These are phyloP conservation scores for Barbarea vulgaris DNA, from an alignment of 345 rosid species.

Conservation along the genomic window DNA sequence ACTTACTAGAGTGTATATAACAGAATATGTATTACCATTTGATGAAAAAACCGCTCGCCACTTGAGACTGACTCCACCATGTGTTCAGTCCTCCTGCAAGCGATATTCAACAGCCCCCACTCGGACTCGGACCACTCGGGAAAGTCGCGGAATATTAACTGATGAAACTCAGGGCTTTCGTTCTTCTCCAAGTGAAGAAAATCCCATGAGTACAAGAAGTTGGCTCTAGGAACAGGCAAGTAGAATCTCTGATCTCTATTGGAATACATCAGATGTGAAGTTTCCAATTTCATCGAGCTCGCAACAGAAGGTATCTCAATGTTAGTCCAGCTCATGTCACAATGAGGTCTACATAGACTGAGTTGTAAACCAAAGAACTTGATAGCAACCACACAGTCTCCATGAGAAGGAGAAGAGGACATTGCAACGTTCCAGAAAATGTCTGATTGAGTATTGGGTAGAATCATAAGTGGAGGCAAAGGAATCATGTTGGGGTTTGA, in stretches of 20 bases:
- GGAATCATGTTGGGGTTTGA: too few species aligned
- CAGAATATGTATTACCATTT: conserved; percentile 16
- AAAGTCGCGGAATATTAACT: conserved; percentile 11
- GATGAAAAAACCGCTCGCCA: conserved; percentile 11
- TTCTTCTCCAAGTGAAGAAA: conserved; percentile 10
- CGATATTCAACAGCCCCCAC: conserved; percentile 22
- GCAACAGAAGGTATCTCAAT: background rate
- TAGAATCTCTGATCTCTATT: conserved; percentile 19
- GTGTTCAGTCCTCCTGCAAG: conserved; percentile 27
- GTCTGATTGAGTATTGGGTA: conserved; percentile 2
- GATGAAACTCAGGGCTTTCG: background rate
- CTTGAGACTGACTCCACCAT: conserved; percentile 13
- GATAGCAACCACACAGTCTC: conserved; percentile 17
- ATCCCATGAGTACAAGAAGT: conserved; percentile 26
- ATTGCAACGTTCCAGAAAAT: conserved; percentile 12
- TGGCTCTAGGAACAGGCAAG: conserved; percentile 30
- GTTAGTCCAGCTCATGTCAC: conserved; percentile 25
- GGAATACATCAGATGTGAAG: conserved; percentile 3
- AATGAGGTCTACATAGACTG: conserved; percentile 13
- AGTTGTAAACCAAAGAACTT: conserved; percentile 21
- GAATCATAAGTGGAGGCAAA: conserved; percentile 9
- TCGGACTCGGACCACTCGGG: conserved; percentile 18
- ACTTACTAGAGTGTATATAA: background rate
- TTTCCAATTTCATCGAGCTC: background rate
- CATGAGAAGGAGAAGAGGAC: conserved; percentile 5